Evolutionary conservation across 202 grass and related monocot species (phyloP), one percentile per base, ranked within the genome.

Genomic region (Eragrostis tef): DNA sequence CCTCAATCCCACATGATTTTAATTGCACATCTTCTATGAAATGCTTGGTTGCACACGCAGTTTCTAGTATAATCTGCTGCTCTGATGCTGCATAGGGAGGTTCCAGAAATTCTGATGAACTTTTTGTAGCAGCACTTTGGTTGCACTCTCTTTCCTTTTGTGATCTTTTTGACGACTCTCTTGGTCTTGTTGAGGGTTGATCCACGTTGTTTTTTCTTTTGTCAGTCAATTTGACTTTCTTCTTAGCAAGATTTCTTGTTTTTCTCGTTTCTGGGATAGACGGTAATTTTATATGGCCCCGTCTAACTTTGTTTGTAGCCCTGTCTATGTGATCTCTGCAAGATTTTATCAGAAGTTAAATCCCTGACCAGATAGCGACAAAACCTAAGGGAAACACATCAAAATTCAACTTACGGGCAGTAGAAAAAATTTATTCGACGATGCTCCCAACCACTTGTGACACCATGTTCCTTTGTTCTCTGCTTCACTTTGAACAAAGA

Each of bases 221-320:
- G 3, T 12, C 66, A n/a, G 58, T 79, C 77, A 64, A 44, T 54
- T 74, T 16, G 59, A 17, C 45, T 78, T 79, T 29, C 27, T 64
- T 72, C 45, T 56, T 65, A 72, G 27, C 47, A 74, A 56, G 53
- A 74, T 83, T 22, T 57, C 22, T 48, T 41, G 26, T n/a, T 79
- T 21, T 85, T 16, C 29, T 74, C 1, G 20, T 67, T 67, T 91
- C 46, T 34, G 68, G 26, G 75, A 21, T 29, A 53, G 75, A 47
- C 71, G 89, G 86, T 68, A 91, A 91, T 52, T 70, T 87, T 49
- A 86, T 75, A 88, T 74, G 85, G 61, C 86, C 66, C 67, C 79
- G 74, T 34, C 59, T n/a, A 50, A 83, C 74, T 83, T 82, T 75
- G 64, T 64, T 41, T 68, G 74, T 41, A 39, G 52, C 48, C 45